Conservation (phyloP, 176 grass and related monocot genomes). For the Elymus sibiricus region DNA sequence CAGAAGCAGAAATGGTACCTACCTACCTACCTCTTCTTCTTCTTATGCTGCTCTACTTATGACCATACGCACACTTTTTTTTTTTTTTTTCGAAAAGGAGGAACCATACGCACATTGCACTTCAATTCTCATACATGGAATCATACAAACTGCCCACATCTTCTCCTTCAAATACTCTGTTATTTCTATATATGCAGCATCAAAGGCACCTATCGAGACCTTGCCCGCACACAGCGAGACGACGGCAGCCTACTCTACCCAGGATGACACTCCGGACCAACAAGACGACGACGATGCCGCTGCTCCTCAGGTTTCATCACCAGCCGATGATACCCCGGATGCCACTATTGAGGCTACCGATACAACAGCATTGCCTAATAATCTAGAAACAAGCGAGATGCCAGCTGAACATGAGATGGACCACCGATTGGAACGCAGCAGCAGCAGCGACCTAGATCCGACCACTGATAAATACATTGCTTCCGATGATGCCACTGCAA, state of each 20-base stretch:
- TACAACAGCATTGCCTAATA: not conserved
- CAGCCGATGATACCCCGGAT: constrained; percentile 8
- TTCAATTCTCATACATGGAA: not conserved
- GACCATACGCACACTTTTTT: too few species aligned
- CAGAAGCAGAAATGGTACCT: constrained; percentile 25
- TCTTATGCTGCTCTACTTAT: not conserved
- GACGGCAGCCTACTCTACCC: constrained; percentile 3
- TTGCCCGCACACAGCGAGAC: constrained; percentile 23
- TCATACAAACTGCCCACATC: not conserved
- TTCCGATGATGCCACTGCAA: constrained; percentile 3
- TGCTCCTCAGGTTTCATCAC: constrained; percentile 8
- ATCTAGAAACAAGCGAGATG: constrained; percentile 16
- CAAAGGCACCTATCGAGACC: constrained; percentile 38
- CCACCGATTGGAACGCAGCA: not conserved
- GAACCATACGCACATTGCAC: not conserved
- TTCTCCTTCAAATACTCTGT: too few species aligned
- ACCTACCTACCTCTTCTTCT: not conserved
- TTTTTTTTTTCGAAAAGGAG: too few species aligned
- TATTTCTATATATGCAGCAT: constrained; percentile 27
- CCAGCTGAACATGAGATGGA: not conserved
- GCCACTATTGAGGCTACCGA: not conserved
- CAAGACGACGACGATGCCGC: not conserved
- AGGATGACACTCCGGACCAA: constrained; percentile 1
- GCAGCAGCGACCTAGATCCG: not conserved
- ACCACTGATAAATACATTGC: not conserved